Base-by-base conservation (phyloP, 495 filamentous ascomycete species). In the Aspergillus carlsbadensis region DNA sequence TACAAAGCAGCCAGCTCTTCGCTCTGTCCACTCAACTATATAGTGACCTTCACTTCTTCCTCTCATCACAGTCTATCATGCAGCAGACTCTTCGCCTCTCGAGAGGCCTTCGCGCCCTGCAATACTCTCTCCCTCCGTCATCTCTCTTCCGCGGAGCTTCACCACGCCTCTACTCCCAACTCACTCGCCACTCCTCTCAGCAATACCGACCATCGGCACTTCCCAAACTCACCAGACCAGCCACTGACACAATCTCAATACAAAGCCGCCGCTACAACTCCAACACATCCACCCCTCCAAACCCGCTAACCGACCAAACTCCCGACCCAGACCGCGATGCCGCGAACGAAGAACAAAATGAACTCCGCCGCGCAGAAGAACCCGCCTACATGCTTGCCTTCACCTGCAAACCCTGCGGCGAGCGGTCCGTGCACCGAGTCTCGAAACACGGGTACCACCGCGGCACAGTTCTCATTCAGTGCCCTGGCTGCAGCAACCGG, bases 371-470 rank as follows among this genome's bases (percentile, higher is more conserved):
- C 37, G 71, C 69, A 35, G 70, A 80, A 35, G 80, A 87, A 55
- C 89, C 91, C 15, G 79, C 85, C 35, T 98, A 98, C 74, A 76
- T 88, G 45, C 77, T 98, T 22, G 86, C 83, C 10, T 96, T 99
- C 68, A 99, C 95, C 57, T 99, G 94, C 82, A 86, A 84, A 52
- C 91, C 91, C 20, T 99, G 94, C 76, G 70, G 68, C 10, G 65
- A 78, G 5, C 86, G 95, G 26, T 92, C 89, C 5, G 73, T 81
- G 3, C 94, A 98, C 67, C 77, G 70, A 10, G 76, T 99, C 55
- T 88, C 88, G 20, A 96, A 97, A 71, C 94, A 96, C 58, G 94
- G 89, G 13, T 99, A 97, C 68, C 91, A 97, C 68, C 73, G 85
- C 21, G 94, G 94, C 21, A 89, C 88, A 0, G 88, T 96, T 13